Evolutionary conservation across 768 basidiomycete genomes (phyloP).

Genomic region (Russula sp.): DNA sequence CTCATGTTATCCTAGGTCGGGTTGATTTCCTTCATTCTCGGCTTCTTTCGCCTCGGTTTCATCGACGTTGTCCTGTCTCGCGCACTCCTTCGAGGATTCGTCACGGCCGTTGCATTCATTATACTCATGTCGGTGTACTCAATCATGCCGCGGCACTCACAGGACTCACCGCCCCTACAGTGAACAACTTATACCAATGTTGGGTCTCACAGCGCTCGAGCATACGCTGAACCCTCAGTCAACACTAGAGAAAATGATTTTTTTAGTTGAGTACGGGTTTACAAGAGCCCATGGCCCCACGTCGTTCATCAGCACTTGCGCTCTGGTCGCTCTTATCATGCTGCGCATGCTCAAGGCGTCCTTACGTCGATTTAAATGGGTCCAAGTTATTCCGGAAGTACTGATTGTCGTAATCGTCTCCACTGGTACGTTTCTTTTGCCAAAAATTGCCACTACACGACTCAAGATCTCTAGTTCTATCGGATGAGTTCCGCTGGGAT

Average conservation of each 20-base stretch:
- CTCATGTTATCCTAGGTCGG: constrained; percentile 48
- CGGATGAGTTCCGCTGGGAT: constrained; percentile 66
- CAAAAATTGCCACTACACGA: background rate
- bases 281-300: constrained; percentile 58
- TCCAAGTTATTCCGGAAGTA: constrained; percentile 85
- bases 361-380: constrained; percentile 45
- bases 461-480: constrained; percentile 46
- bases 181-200: constrained; percentile 85
- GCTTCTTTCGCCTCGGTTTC: constrained; percentile 85
- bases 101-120: constrained; percentile 77
- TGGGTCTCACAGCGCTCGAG: constrained; percentile 61
- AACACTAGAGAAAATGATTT: constrained; percentile 70
- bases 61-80: constrained; percentile 90
- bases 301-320: constrained; percentile 63
- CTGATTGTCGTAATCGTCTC: constrained; percentile 77
- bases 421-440: constrained; percentile 49
- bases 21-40: constrained; percentile 76
- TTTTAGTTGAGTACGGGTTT: constrained; percentile 56
- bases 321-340: constrained; percentile 57
- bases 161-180: constrained; percentile 30
- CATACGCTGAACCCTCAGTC: constrained; percentile 51
- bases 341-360: constrained; percentile 49
- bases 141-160: background rate
- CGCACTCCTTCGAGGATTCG: constrained; percentile 80
- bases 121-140: constrained; percentile 64